Evolutionary conservation across 192 early-diverging fungal species (phyloP).

Genomic region (Coemansia sp.): DNA sequence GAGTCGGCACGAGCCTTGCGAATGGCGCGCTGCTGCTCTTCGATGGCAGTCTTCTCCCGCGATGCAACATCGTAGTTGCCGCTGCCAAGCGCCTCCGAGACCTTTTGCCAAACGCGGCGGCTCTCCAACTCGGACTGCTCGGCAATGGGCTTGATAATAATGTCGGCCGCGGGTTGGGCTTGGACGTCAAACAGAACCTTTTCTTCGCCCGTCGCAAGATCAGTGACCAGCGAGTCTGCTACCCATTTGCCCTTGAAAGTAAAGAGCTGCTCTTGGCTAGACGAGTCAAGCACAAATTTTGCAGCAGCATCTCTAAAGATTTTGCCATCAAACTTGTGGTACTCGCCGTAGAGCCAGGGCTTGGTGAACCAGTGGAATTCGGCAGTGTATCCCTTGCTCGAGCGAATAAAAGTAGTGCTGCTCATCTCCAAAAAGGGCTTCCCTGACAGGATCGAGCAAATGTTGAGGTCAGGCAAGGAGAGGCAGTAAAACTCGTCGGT

Average conservation of each 20-base stretch:
- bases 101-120: conserved; percentile 65
- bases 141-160: conserved; percentile 52
- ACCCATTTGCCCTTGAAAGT: conserved; percentile 65
- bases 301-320: conserved; percentile 35
- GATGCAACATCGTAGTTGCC: conserved; percentile 69
- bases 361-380: conserved; percentile 70
- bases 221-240: conserved; percentile 57
- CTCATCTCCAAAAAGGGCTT: conserved; percentile 62
- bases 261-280: conserved; percentile 31
- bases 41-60: conserved; percentile 64
- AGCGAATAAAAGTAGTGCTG: conserved; percentile 57
- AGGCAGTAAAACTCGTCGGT: conserved; percentile 67
- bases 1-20: conserved; percentile 59
- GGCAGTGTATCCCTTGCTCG: conserved; percentile 52
- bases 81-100: conserved; percentile 60
- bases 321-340: conserved; percentile 69
- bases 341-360: conserved; percentile 75
- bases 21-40: conserved; percentile 60
- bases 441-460: conserved; percentile 69
- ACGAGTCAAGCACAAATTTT: conserved; percentile 14
- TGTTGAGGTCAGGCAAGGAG: conserved; percentile 67
- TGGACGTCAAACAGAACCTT: conserved; percentile 59
- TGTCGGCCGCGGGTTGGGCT: conserved; percentile 52
- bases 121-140: conserved; percentile 64
- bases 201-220: conserved; percentile 50